Conservation (phyloP, 441 rosid genomes). For the Aquilaria agallochum region DNA sequence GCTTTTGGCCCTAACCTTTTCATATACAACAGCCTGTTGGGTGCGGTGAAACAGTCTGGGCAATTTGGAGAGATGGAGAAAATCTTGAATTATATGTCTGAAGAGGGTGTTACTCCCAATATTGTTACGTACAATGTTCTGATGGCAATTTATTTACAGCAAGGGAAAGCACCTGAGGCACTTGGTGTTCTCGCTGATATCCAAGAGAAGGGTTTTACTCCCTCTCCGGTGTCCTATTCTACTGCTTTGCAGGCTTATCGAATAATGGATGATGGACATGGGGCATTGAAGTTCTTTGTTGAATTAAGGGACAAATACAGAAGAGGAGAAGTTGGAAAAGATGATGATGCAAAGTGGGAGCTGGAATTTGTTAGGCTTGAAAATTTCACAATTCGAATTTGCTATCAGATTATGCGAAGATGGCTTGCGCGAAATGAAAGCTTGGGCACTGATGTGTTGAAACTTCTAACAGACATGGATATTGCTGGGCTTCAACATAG, state of each 20-base stretch:
- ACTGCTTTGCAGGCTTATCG: slow-evolving; percentile 75
- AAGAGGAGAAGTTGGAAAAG: slow-evolving; percentile 55
- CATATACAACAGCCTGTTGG: slow-evolving; percentile 71
- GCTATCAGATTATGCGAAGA: slow-evolving; percentile 78
- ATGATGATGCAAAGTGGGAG: slow-evolving; percentile 47
- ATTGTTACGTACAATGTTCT: slow-evolving; percentile 69
- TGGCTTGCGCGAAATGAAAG: slow-evolving; percentile 67
- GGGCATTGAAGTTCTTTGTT: slow-evolving; percentile 63
- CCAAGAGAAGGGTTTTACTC: slow-evolving; percentile 45
- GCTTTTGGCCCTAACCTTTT: slow-evolving; percentile 57
- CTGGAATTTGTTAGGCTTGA: slow-evolving; percentile 58
- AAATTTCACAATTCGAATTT: slow-evolving; percentile 57
- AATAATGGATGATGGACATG: slow-evolving; percentile 72
- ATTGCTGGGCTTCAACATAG: slow-evolving; percentile 43
- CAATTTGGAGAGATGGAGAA: slow-evolving; percentile 40
- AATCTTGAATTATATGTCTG: slow-evolving; percentile 59
- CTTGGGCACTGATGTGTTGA: slow-evolving; percentile 44
- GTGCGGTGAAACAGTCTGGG: slow-evolving; percentile 58
- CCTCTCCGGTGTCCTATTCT: slow-evolving; percentile 66
- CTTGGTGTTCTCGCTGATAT: slow-evolving; percentile 62
- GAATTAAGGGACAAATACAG: slow-evolving; percentile 53
- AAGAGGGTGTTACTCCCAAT: slow-evolving; percentile 59
- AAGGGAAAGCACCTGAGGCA: slow-evolving; percentile 50
- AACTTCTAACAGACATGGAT: slow-evolving; percentile 69
- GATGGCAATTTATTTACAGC: slow-evolving; percentile 65